Evolutionary conservation across 805 yeast species (phyloP).

Genomic region (Jamesozyma gamospora): DNA sequence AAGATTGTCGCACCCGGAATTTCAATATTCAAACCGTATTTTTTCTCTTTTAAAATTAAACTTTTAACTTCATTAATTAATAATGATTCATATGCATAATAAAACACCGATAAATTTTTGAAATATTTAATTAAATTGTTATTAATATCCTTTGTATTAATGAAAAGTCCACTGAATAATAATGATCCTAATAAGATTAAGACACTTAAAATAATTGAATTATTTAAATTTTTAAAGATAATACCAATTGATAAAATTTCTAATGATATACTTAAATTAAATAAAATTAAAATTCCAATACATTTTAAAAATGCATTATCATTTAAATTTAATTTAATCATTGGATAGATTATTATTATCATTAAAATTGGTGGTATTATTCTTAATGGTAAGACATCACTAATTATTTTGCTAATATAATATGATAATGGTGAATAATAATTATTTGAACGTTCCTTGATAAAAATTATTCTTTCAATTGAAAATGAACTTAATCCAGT

Average conservation of each 20-base stretch:
- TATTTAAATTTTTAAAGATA: constrained; percentile 77
- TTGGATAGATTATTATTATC: constrained; percentile 73
- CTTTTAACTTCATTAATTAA: constrained; percentile 88
- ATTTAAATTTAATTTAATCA: constrained; percentile 78
- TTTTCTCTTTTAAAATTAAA: constrained; percentile 72
- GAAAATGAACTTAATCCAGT: constrained; percentile 88
- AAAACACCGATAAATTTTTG: constrained; percentile 82
- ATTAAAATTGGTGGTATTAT: constrained; percentile 85
- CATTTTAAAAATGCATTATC: constrained; percentile 66
- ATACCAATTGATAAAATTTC: constrained; percentile 85
- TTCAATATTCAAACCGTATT: constrained; percentile 87
- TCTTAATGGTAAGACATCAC: constrained; percentile 88
- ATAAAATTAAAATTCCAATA: constrained; percentile 58
- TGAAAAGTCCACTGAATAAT: constrained; percentile 86
- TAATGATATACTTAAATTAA: constrained; percentile 78
- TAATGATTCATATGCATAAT: constrained; percentile 90
- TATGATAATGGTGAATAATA: constrained; percentile 85
- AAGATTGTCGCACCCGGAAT: constrained; percentile 97
- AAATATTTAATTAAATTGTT: constrained; percentile 53
- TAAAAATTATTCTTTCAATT: constrained; percentile 76
- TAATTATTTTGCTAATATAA: constrained; percentile 71
- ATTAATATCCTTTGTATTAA: constrained; percentile 64
- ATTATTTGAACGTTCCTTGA: constrained; percentile 89
- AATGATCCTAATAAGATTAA: constrained; percentile 74
- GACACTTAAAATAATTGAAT: constrained; percentile 83